Conservation (phyloP, 352 stramenopile genomes). For the Phytophthora sansomeana region DNA sequence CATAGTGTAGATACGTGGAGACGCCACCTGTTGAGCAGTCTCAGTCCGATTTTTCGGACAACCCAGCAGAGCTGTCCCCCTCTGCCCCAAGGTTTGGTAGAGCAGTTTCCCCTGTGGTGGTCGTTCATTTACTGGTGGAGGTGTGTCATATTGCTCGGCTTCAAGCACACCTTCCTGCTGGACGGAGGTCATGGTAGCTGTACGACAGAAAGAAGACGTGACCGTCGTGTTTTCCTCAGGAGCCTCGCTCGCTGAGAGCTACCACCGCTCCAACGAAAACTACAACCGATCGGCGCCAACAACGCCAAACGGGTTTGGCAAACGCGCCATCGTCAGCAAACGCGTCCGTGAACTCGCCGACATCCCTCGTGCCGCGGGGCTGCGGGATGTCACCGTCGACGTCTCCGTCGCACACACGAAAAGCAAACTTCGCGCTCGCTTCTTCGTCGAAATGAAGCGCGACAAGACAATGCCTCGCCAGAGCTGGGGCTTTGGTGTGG, state of each 20-base stretch:
- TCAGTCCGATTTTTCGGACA: too few species aligned
- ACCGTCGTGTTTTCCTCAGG: conserved; percentile 26
- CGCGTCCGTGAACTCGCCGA: conserved; percentile 56
- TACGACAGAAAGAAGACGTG: conserved; percentile 27
- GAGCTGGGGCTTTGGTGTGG: conserved; percentile 49
- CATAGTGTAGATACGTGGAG: too few species aligned
- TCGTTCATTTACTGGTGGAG: conserved; percentile 11
- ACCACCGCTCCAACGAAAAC: conserved; percentile 23
- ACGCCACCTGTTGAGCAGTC: too few species aligned
- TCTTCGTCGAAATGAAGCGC: conserved; percentile 63
- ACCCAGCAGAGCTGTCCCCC: too few species aligned
- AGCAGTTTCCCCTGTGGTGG: too few species aligned
- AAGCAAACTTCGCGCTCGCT: conserved; percentile 49
- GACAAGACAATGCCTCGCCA: conserved; percentile 26
- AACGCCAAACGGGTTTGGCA: conserved; percentile 18
- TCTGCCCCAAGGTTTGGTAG: too few species aligned
- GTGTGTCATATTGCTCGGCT: conserved; percentile 8
- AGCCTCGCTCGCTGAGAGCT: conserved; percentile 24
- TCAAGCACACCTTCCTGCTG: conserved; percentile 1
- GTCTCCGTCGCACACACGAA: conserved; percentile 60
- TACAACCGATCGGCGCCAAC: conserved; percentile 22
- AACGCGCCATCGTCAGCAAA: conserved; percentile 28
- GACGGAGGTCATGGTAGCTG: conserved; percentile 27
- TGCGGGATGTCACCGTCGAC: conserved; percentile 57
- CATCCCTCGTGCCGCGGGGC: conserved; percentile 62